These are phyloP conservation scores for Coprinellus aureogranulatus DNA, from an alignment of 768 basidiomycete species.

Conservation along the genomic window DNA sequence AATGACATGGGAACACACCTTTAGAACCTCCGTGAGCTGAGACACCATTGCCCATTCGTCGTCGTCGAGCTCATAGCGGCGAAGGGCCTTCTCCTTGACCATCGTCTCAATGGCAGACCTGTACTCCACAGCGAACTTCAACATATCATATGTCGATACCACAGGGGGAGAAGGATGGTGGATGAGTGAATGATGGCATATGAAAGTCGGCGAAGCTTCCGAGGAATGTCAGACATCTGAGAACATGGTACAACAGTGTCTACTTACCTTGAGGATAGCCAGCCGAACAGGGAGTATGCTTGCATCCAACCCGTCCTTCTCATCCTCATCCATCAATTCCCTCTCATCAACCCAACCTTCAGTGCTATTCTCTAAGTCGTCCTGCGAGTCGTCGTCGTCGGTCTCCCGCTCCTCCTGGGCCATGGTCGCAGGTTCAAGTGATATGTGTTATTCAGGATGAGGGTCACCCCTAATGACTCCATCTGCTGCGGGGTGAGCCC, in stretches of 20 bases:
- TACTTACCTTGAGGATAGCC: background rate
- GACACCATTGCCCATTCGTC: conserved; percentile 1
- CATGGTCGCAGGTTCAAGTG: conserved; percentile 65
- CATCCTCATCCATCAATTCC: background rate
- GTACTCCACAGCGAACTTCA: background rate
- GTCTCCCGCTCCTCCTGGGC: background rate
- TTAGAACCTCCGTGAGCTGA: conserved; percentile 2
- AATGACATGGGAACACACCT: background rate
- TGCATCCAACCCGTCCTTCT: background rate
- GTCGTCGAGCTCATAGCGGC: background rate
- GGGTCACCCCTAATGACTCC: conserved; percentile 74
- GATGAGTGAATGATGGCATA: background rate
- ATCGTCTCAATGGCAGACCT: background rate
- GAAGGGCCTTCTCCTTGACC: background rate
- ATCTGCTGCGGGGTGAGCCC: conserved; percentile 85
- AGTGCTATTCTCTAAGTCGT: background rate
- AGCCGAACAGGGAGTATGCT: background rate
- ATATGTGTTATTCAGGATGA: conserved; percentile 89
- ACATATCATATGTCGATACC: background rate
- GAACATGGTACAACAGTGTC: background rate
- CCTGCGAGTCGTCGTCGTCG: background rate
- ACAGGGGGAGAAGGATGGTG: background rate
- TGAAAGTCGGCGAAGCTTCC: background rate
- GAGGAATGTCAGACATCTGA: background rate
- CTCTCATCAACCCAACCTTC: conserved; percentile 1